These are phyloP conservation scores for Syncephalastrum racemosum DNA, from an alignment of 371 early-diverging fungal genomes.

Conservation along the genomic window DNA sequence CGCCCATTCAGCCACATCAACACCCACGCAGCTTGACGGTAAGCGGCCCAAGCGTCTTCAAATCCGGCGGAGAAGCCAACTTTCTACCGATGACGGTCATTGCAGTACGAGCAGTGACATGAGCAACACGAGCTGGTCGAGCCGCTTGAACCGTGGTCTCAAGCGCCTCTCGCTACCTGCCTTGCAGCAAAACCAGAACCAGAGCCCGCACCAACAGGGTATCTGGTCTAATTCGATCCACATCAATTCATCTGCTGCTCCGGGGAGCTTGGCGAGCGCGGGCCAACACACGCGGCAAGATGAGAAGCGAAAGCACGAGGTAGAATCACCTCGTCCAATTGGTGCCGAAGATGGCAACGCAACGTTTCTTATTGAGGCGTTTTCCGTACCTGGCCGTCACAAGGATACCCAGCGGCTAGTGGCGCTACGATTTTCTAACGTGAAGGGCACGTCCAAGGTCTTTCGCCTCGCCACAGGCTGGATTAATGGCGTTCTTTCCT, in stretches of 20 bases:
- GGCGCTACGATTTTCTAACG: constrained; percentile 33
- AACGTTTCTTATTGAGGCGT: constrained; percentile 38
- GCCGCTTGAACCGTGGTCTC: constrained; percentile 23
- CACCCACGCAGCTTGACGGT: not conserved
- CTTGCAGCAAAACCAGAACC: constrained; percentile 8
- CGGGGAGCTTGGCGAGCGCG: constrained; percentile 7
- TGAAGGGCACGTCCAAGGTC: constrained; percentile 45
- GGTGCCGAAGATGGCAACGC: constrained; percentile 28
- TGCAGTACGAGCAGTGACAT: constrained; percentile 9
- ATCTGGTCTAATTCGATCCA: constrained; percentile 26
- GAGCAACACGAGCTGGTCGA: constrained; percentile 22
- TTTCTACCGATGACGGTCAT: not conserved
- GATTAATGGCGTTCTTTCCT: constrained; percentile 38
- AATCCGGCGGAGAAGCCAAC: constrained; percentile 4
- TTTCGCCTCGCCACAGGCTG: constrained; percentile 49
- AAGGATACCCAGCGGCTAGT: constrained; percentile 21
- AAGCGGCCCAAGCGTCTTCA: not conserved
- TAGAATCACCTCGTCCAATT: not conserved
- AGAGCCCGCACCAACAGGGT: constrained; percentile 5
- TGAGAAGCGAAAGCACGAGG: constrained; percentile 6
- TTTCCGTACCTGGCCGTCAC: constrained; percentile 22
- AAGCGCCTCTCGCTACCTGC: constrained; percentile 27
- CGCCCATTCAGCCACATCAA: constrained; percentile 1
- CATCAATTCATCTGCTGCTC: constrained; percentile 20
- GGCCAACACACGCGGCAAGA: constrained; percentile 6